phyloP scores from a whole-genome alignment of 257 asterid species.

The Scutellaria baicalensis region DNA sequence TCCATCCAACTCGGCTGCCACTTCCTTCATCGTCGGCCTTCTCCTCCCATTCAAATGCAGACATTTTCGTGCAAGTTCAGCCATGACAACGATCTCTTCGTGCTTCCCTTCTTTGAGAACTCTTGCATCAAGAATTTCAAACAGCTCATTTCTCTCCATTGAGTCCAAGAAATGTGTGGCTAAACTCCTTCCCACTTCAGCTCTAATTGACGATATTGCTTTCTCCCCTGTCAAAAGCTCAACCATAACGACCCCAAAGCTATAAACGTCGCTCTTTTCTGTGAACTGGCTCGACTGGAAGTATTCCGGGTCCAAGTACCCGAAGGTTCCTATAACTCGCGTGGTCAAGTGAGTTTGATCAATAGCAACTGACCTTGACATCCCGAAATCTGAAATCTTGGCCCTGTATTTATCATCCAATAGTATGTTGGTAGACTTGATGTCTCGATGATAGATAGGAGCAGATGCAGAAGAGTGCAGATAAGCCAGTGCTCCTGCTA shows the following conservation, averaged over 20 bases:
- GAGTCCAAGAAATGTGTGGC: slow-evolving; percentile 17
- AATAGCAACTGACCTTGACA: slow-evolving; percentile 9
- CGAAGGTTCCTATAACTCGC: slow-evolving; percentile 27
- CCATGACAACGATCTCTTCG: slow-evolving; percentile 23
- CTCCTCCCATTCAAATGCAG: slow-evolving; percentile 28
- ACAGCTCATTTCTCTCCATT: slow-evolving; percentile 17
- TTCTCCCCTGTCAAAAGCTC: slow-evolving; percentile 41
- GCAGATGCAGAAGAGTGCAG: slow-evolving; percentile 26
- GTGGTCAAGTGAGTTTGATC: slow-evolving; percentile 15
- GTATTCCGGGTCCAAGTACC: slow-evolving; percentile 43
- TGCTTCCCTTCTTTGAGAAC: slow-evolving; percentile 14
- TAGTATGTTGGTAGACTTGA: slow-evolving; percentile 30
- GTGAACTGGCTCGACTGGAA: slow-evolving; percentile 34
- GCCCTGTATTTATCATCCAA: slow-evolving; percentile 23
- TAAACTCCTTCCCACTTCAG: slow-evolving; percentile 4
- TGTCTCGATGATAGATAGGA: slow-evolving; percentile 22
- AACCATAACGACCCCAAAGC: slow-evolving; percentile 30
- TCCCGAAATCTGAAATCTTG: slow-evolving; percentile 30
- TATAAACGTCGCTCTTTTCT: slow-evolving; percentile 36
- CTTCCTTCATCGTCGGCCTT: slow-evolving; percentile 43
- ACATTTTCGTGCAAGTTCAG: slow-evolving; percentile 29
- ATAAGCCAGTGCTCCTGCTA: slow-evolving; percentile 27
- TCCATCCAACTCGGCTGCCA: slow-evolving; percentile 19
- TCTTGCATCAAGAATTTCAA: slow-evolving; percentile 28
- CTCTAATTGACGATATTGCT: slow-evolving; percentile 17